phyloP scores from a whole-genome alignment of 2,329 filamentous ascomycete genomes.

The Fusarium piperis region DNA sequence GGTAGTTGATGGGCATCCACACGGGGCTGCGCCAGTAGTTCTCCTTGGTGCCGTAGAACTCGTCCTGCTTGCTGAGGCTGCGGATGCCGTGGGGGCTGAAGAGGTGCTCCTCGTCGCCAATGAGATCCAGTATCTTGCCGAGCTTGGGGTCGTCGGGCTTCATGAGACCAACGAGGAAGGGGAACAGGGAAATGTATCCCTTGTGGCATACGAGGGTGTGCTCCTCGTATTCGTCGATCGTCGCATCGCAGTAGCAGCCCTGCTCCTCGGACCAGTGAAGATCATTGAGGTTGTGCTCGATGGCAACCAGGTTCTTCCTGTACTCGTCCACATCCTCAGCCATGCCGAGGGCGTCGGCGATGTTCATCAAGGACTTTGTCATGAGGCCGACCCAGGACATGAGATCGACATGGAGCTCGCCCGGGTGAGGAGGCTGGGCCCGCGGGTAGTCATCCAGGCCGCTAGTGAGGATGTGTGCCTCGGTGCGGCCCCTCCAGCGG shows the following conservation, averaged over 20 bases:
- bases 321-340: constrained; percentile 81
- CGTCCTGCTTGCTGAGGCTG: constrained; percentile 84
- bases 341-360: constrained; percentile 79
- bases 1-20: constrained; percentile 97
- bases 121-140: constrained; percentile 77
- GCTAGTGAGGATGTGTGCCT: constrained; percentile 88
- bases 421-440: constrained; percentile 90
- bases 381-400: constrained; percentile 99
- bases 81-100: constrained; percentile 91
- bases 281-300: constrained; percentile 87
- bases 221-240: constrained; percentile 95
- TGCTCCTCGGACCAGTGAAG: constrained; percentile 89
- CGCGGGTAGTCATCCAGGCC: constrained; percentile 97
- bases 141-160: constrained; percentile 78
- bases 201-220: constrained; percentile 91
- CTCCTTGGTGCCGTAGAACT: constrained; percentile 88
- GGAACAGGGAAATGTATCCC: constrained; percentile 93
- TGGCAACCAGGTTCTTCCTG: constrained; percentile 76
- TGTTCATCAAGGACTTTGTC: constrained; percentile 83
- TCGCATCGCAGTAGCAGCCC: constrained; percentile 92
- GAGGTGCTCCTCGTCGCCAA: constrained; percentile 84
- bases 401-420: constrained; percentile 93
- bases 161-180: constrained; percentile 86
- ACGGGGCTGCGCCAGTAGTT: constrained; percentile 97
- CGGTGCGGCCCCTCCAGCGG: constrained; percentile 91